Evolutionary conservation across 1,284 basidiomycete species (phyloP).

Genomic region (Moniliophthora roreri): DNA sequence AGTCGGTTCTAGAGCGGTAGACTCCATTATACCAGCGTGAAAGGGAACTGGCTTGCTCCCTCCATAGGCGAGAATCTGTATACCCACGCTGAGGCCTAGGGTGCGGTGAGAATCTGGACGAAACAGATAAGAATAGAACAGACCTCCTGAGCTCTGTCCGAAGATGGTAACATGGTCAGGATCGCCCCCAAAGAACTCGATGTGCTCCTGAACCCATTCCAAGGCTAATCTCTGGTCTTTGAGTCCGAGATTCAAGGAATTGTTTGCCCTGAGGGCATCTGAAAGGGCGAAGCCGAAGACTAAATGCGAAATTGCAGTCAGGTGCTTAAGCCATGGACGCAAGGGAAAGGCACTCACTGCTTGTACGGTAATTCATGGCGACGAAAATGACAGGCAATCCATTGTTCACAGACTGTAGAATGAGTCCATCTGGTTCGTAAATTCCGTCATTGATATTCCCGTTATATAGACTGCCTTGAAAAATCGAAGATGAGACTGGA

Average conservation of each 20-base stretch:
- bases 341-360: neutral
- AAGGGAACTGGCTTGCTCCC: constrained; percentile 1
- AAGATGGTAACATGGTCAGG: constrained; percentile 2
- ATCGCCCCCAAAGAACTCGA: neutral
- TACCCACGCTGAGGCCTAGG: neutral
- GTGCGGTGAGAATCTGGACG: neutral
- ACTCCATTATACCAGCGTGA: constrained; percentile 3
- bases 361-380: constrained; percentile 7
- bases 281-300: constrained; percentile 8
- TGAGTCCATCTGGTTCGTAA: neutral
- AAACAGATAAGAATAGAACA: neutral
- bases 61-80: constrained; percentile 8
- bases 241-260: constrained; percentile 5
- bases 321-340: neutral
- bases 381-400: constrained; percentile 2
- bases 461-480: constrained; percentile 2
- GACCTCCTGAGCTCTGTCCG: constrained; percentile 1
- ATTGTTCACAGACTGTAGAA: constrained; percentile 4
- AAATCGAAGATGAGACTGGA: neutral
- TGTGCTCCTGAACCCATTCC: constrained; percentile 5
- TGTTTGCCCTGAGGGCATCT: neutral
- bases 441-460: constrained; percentile 1
- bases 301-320: neutral
- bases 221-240: constrained; percentile 7
- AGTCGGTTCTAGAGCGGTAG: constrained; percentile 3